phyloP scores from a whole-genome alignment of 2,329 filamentous ascomycete genomes.

The Penicillium sp. region DNA sequence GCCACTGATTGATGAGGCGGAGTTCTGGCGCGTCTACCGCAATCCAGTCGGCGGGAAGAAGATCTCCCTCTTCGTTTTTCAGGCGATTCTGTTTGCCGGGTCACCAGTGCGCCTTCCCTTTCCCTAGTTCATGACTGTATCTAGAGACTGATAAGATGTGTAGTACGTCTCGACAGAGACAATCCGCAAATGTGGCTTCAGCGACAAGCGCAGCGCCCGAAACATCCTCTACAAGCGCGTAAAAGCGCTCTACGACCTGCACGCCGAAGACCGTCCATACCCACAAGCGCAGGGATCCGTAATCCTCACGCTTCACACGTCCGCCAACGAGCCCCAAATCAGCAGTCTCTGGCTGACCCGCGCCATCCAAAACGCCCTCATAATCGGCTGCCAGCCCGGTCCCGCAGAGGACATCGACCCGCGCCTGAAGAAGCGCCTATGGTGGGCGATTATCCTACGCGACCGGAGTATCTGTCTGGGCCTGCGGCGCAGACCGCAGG shows the following conservation, averaged over 20 bases:
- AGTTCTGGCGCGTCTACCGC: constrained; percentile 48
- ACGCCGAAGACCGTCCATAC: constrained; percentile 30
- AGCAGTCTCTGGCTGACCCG: constrained; percentile 52
- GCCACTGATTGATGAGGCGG: constrained; percentile 45
- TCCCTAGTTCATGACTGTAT: background rate
- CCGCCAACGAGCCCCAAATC: constrained; percentile 34
- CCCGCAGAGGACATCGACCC: constrained; percentile 36
- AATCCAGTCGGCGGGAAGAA: constrained; percentile 12
- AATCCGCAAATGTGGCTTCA: constrained; percentile 47
- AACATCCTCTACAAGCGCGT: constrained; percentile 52
- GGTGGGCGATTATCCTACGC: constrained; percentile 61
- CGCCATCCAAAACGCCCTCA: constrained; percentile 57
- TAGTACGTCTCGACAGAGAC: constrained; percentile 54
- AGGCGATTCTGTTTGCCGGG: constrained; percentile 37
- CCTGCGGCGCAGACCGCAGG: constrained; percentile 57
- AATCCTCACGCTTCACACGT: constrained; percentile 47
- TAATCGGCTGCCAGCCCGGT: constrained; percentile 52
- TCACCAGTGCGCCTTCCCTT: constrained; percentile 37
- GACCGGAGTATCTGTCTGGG: constrained; percentile 57
- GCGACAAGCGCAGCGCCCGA: constrained; percentile 50
- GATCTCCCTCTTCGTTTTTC: constrained; percentile 38
- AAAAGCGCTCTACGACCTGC: constrained; percentile 44
- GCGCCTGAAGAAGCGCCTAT: constrained; percentile 55
- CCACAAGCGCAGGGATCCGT: constrained; percentile 38
- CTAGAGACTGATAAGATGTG: background rate